Conservation (phyloP, 1,139 yeast species). For the Ogataea hybrid region DNA sequence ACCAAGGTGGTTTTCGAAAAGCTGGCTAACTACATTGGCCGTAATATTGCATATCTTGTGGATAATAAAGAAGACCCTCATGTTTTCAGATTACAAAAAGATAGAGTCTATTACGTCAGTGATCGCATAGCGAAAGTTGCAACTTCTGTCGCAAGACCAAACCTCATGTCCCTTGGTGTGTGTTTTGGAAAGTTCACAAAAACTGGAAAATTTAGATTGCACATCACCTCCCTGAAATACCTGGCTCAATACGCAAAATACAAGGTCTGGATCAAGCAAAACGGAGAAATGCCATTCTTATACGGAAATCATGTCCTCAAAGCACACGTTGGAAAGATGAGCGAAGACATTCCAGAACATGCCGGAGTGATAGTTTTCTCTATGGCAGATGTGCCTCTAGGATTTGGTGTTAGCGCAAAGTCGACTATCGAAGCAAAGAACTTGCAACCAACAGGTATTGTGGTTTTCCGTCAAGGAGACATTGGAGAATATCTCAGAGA, state of each 20-base stretch:
- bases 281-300: constrained; percentile 98
- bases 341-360: constrained; percentile 97
- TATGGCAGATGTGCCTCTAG: constrained; percentile 91
- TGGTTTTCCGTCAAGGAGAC: constrained; percentile 96
- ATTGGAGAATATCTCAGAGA: constrained; percentile 98
- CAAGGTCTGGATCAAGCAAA: constrained; percentile 93
- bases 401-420: constrained; percentile 94
- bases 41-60: constrained; percentile 84
- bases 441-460: constrained; percentile 90
- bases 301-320: constrained; percentile 96
- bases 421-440: constrained; percentile 87
- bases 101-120: constrained; percentile 88
- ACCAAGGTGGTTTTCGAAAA: constrained; percentile 95
- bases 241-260: constrained; percentile 86
- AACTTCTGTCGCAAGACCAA: constrained; percentile 83
- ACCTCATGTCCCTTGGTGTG: constrained; percentile 87
- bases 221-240: constrained; percentile 84
- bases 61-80: constrained; percentile 90
- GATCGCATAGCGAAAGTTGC: constrained; percentile 85
- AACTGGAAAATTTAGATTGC: constrained; percentile 94
- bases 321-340: constrained; percentile 96
- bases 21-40: constrained; percentile 92
- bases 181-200: constrained; percentile 97
- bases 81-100: constrained; percentile 94
- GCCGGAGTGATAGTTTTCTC: constrained; percentile 91